Evolutionary conservation across 2,329 filamentous ascomycete species (phyloP).

Genomic region (Phialophora verrucosa): DNA sequence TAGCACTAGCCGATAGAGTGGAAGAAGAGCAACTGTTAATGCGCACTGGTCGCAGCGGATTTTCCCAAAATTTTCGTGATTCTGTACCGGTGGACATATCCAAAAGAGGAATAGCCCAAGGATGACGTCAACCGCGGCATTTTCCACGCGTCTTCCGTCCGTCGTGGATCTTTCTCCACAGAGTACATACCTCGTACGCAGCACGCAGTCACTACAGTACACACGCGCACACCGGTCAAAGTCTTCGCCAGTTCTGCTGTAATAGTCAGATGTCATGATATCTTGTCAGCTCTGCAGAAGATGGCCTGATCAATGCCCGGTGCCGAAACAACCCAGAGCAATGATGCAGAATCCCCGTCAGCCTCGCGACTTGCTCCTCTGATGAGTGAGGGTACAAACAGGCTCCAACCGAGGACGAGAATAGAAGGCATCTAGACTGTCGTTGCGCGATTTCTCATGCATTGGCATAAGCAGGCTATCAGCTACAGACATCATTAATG

Average conservation of each 20-base stretch:
- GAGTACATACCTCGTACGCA: neutral
- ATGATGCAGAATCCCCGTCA: neutral
- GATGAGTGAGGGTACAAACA: neutral
- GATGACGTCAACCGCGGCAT: constrained; percentile 8
- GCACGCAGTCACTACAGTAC: neutral
- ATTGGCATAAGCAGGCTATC: constrained; percentile 7
- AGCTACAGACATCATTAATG: neutral
- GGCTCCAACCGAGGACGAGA: neutral
- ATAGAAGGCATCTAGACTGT: neutral
- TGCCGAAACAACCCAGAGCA: too few relatives aligned
- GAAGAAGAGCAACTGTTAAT: neutral
- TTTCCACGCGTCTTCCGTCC: neutral
- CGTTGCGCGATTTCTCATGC: constrained; percentile 16
- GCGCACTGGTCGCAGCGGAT: neutral
- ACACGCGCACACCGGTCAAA: neutral
- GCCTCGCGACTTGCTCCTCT: neutral
- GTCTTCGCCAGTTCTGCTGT: neutral
- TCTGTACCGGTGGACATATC: neutral
- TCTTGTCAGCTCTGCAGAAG: neutral
- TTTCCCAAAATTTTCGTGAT: neutral
- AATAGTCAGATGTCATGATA: neutral
- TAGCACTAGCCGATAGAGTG: neutral
- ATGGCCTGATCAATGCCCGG: neutral
- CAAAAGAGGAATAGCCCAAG: constrained; percentile 5
- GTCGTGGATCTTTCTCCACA: neutral